Base-by-base conservation (phyloP, 495 filamentous ascomycete genomes). In the Parachaetomium inaequale region DNA sequence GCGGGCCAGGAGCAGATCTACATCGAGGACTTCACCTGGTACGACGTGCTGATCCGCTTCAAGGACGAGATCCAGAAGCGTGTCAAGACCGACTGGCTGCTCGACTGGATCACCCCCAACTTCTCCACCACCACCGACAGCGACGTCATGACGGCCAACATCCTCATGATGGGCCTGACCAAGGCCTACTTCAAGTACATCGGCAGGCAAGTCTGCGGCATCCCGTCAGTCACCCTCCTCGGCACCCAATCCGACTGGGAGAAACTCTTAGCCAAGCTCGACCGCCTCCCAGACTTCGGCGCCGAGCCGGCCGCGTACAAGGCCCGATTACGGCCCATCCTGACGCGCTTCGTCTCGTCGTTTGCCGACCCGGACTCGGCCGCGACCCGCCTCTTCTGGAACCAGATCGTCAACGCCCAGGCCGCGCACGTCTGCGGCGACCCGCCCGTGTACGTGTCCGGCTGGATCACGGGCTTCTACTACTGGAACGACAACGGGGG, bases 401-500 rank as follows among this genome's bases (percentile, higher is more conserved):
- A 70, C 36, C 56, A 58, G 17, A 76, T 78, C 49, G 76, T 68
- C 10, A 38, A 49, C 12, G 65, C 58, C 14, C 21, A 25, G 12
- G 45, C 23, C 2, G 42, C 3, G 21, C 68, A 42, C 1, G 26
- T 54, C 14, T 63, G 58, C 26, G 74, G 73, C 5, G 73, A 67
- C 32, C 72, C 73, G 2, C 62, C 72, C 1, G 34, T 52, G 2
- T 68, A 62, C 46, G 53, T 77, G 3, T 75, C 71, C 0, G 80
- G 81, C 19, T 82, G 79, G 80, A 73, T 81, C 62, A 75, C 76
- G 0, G 81, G 73, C 0, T 83, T 83, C 67, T 76, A 70, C 38
- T 79, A 75, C 65, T 82, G 79, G 79, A 49, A 73, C 25, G 68
- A 63, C 8, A 53, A 75, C 7, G 80, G 81, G 5, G 38, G 54